Evolutionary conservation across 345 rosid species (phyloP).

Genomic region (Eucalyptus erythrocorys): DNA sequence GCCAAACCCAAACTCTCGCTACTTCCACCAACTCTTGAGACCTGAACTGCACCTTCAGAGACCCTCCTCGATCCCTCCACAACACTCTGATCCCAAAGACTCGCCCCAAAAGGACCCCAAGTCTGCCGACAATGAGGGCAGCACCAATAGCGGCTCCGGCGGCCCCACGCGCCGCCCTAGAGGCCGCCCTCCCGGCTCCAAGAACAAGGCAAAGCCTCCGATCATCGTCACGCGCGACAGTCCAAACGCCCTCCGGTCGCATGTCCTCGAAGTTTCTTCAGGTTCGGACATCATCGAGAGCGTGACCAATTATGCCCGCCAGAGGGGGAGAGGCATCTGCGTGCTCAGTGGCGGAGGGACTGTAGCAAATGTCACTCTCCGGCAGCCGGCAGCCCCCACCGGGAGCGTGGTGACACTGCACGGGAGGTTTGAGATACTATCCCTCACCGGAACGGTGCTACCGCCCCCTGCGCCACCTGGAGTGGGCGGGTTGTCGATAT

Average conservation of each 20-base stretch:
- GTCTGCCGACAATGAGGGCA: neutral
- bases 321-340: conserved; percentile 69
- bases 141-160: neutral
- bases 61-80: neutral
- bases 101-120: neutral
- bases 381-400: conserved; percentile 47
- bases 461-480: conserved; percentile 84
- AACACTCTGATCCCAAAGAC: neutral
- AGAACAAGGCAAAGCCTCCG: conserved; percentile 68
- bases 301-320: conserved; percentile 40
- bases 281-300: conserved; percentile 62
- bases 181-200: conserved; percentile 78
- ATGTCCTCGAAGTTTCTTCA: conserved; percentile 51
- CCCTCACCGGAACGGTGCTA: conserved; percentile 66
- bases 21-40: neutral
- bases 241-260: conserved; percentile 72
- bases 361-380: conserved; percentile 48
- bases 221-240: conserved; percentile 61
- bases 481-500: conserved; percentile 65
- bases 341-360: conserved; percentile 63
- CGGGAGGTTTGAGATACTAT: conserved; percentile 77
- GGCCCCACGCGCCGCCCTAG: conserved; percentile 47
- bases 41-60: neutral
- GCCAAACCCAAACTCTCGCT: neutral
- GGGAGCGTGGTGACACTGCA: conserved; percentile 66